Evolutionary conservation across 2,329 filamentous ascomycete species (phyloP).

Genomic region (Calonectria hawksworthii): DNA sequence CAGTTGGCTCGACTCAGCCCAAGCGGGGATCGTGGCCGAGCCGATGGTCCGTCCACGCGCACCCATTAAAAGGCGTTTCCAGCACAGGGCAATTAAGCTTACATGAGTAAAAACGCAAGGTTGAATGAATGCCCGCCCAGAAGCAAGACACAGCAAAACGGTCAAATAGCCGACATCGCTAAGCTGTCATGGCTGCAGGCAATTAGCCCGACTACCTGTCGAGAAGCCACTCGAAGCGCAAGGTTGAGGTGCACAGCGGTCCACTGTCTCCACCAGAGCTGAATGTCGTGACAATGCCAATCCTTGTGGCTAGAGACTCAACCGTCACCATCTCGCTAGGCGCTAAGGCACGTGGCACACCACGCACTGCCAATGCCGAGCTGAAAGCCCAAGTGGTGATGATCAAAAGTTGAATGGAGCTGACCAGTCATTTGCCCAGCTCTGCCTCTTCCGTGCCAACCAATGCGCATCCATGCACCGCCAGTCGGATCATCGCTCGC

Average conservation of each 20-base stretch:
- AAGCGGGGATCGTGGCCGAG: background rate
- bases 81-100: background rate
- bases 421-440: background rate
- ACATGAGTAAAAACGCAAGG: background rate
- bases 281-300: background rate
- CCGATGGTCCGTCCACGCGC: background rate
- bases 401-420: background rate
- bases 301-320: background rate
- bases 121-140: no score
- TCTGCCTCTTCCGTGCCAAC: background rate
- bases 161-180: background rate
- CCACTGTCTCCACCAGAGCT: background rate
- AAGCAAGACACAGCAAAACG: background rate
- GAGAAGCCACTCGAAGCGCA: background rate
- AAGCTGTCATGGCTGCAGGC: background rate
- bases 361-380: background rate
- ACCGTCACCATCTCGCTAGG: background rate
- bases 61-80: background rate
- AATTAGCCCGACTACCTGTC: background rate
- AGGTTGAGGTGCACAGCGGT: no score
- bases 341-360: constrained; percentile 5
- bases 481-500: background rate
- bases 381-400: background rate
- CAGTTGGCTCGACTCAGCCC: background rate
- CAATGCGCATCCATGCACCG: background rate